Percentiles rank a stretch among this genome's conserved stretches.
phyloP scores from a whole-genome alignment of 305 asterid genomes.

The Striga hermonthica region DNA sequence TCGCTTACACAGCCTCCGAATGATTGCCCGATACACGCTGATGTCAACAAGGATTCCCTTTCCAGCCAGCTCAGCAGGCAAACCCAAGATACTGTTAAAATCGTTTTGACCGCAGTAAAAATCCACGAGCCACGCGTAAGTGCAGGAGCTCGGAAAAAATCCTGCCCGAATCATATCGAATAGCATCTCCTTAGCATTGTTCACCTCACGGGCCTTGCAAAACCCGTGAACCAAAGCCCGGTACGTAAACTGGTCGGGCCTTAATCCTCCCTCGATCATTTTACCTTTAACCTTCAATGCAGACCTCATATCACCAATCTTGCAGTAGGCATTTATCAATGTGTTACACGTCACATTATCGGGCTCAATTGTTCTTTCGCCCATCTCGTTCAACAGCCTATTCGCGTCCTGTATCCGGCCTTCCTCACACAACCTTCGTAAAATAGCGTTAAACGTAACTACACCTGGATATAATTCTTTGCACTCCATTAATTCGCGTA shows the following conservation, averaged over 20 bases:
- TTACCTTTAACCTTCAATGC: conserved; percentile 59
- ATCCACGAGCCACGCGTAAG: conserved; percentile 71
- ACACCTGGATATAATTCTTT: conserved; percentile 61
- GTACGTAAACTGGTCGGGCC: conserved; percentile 71
- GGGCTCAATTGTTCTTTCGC: conserved; percentile 58
- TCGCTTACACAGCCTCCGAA: conserved; percentile 65
- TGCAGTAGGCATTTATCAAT: conserved; percentile 77
- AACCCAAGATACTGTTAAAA: conserved; percentile 45
- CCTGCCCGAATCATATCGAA: conserved; percentile 62
- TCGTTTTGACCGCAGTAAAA: conserved; percentile 46
- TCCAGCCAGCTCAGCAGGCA: conserved; percentile 53
- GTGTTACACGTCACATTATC: conserved; percentile 81
- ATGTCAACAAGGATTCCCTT: conserved; percentile 62
- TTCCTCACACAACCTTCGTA: conserved; percentile 76
- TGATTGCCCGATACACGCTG: conserved; percentile 61
- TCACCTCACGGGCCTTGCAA: conserved; percentile 57
- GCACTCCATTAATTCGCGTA: conserved; percentile 62
- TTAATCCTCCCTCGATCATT: conserved; percentile 76
- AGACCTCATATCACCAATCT: conserved; percentile 75
- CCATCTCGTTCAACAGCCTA: conserved; percentile 63
- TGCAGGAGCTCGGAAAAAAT: conserved; percentile 52
- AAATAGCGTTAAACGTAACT: conserved; percentile 75
- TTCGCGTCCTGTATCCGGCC: conserved; percentile 71
- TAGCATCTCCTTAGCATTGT: conserved; percentile 55
- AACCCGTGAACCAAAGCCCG: conserved; percentile 79